Evolutionary conservation across 2,329 filamentous ascomycete species (phyloP), one percentile per base, ranked within the genome.

Genomic region (Fusarium napiforme): DNA sequence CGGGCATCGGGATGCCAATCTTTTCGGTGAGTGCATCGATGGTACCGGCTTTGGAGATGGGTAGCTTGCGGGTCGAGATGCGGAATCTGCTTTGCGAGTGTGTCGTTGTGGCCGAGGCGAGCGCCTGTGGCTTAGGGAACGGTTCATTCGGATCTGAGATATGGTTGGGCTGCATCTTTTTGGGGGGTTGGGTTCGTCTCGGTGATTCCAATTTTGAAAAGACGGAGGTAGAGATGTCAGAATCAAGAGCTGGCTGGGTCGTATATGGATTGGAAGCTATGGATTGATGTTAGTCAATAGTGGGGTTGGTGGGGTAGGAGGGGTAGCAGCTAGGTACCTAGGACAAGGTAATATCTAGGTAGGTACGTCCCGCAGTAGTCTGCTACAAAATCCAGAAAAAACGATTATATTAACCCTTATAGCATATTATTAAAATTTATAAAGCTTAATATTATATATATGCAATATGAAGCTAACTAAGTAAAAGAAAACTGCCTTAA

Each of bases 31-130:
- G 93, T 42, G 89, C 90, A 79, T 97, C 95, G 79, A 99, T 98
- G 57, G 95, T 93, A 10, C 89, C 93, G 50, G 95, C 91, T 83
- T 97, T 98, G 77, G 97, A 93, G 82, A 99, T 99, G 71, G 96
- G 96, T 57, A 96, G 91, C 85, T 98, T 98, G 80, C 94, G 93
- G 61, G 93, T 93, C 34, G 89, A 89, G 82, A 98, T 91, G 77
- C 85, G 88, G 86, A 96, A 97, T 78, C 87, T 88, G 73, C 88
- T 86, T 77, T 93, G 90, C 6, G 82, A 82, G 81, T 90, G 87
- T 28, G 84, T 84, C 39, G 81, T 84, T 19, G 92, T 92, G 11
- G 90, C 87, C 55, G 84, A 83, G 14, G 84, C 81, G 73, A 89
- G 82, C 77, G 85, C 79, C 78, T 81, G 79, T 11, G 88, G 83